Conservation (phyloP, 257 asterid species). For the Solanum sitiens region DNA sequence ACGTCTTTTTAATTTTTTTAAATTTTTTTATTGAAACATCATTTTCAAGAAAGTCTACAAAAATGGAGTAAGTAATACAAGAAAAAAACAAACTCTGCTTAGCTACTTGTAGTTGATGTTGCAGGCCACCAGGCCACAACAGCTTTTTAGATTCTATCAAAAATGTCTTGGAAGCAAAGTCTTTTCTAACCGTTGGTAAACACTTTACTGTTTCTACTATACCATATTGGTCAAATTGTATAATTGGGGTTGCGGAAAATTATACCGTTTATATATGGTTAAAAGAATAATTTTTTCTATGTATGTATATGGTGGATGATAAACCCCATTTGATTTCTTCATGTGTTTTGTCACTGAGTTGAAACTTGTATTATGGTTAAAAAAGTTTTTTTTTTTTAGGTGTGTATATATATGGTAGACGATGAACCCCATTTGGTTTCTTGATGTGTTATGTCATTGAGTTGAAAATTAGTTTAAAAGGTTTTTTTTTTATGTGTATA, state of each 20-base stretch:
- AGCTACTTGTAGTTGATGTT: not conserved
- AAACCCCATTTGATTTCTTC: not conserved
- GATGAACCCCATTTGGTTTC: not conserved
- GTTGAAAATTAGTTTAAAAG: not conserved
- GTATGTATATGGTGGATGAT: too few species aligned
- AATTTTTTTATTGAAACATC: not conserved
- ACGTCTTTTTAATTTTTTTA: not conserved
- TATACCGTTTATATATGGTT: not conserved
- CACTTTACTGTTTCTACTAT: constrained; percentile 9
- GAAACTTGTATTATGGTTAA: not conserved
- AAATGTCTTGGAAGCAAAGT: constrained; percentile 63
- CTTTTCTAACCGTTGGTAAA: constrained; percentile 39
- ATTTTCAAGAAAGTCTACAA: not conserved
- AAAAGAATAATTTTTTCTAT: too few species aligned
- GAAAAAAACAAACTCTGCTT: not conserved
- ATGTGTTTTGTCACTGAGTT: not conserved
- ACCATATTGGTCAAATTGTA: not conserved
- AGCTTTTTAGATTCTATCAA: constrained; percentile 1
- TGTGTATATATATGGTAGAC: not conserved
- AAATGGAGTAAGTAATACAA: not conserved
- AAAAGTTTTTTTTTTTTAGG: too few species aligned
- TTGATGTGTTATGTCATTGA: too few species aligned
- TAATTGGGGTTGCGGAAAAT: rapidly evolving
- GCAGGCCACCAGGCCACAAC: not conserved
- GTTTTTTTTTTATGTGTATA: too few species aligned